These are phyloP conservation scores for Nyssa sinensis DNA, from an alignment of 148 eudicot species.

Conservation along the genomic window DNA sequence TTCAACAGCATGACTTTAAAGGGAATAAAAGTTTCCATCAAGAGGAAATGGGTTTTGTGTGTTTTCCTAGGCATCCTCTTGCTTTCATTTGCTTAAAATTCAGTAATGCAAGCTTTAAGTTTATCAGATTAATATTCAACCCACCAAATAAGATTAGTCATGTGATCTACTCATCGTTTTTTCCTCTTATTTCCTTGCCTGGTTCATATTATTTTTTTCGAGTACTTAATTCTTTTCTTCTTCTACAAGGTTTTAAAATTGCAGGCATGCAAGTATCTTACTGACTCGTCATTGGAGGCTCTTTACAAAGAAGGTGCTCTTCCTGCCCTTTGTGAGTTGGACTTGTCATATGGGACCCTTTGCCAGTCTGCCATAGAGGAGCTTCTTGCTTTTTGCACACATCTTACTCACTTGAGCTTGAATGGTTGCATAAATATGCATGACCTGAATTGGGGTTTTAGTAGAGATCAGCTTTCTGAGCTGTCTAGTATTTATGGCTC, in stretches of 20 bases:
- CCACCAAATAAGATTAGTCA: too few species aligned
- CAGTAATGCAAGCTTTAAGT: too few species aligned
- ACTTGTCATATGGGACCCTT: conserved; percentile 87
- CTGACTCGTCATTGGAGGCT: conserved; percentile 75
- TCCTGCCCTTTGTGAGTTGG: conserved; percentile 79
- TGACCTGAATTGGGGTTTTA: conserved; percentile 75
- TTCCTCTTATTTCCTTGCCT: not conserved
- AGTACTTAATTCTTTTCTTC: conserved; percentile 14
- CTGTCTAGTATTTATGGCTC: conserved; percentile 26
- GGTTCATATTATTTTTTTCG: not conserved
- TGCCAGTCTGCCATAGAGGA: conserved; percentile 89
- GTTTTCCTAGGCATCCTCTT: too few species aligned
- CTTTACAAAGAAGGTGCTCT: conserved; percentile 79
- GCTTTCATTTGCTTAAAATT: too few species aligned
- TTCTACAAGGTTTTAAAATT: conserved; percentile 67
- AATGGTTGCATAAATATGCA: conserved; percentile 95
- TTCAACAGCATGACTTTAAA: too few species aligned
- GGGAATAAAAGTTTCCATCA: too few species aligned
- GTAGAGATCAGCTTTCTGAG: conserved; percentile 14
- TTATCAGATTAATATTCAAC: too few species aligned
- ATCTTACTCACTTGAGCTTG: conserved; percentile 83
- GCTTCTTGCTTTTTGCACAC: conserved; percentile 74
- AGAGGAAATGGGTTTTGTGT: too few species aligned
- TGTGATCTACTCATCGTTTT: not conserved
- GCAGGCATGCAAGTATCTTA: conserved; percentile 97